Evolutionary conservation across 148 eudicot species (phyloP).

Genomic region (Rhododendron griersonianum): DNA sequence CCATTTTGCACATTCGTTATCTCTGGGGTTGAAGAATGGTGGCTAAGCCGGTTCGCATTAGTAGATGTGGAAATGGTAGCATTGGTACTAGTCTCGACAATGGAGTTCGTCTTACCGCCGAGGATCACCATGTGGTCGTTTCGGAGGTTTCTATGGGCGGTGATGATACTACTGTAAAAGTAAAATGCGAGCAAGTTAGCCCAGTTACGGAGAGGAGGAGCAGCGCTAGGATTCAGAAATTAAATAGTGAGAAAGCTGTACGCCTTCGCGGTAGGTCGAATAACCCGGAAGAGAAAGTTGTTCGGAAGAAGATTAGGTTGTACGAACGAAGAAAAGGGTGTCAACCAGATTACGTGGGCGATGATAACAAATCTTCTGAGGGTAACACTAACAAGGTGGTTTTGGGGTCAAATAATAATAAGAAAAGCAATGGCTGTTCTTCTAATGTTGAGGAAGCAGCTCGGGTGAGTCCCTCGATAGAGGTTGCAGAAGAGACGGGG

Average conservation of each 20-base stretch:
- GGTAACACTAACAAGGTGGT: background rate
- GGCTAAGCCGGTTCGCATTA: background rate
- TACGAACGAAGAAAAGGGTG: conserved; percentile 3
- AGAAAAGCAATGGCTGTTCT: background rate
- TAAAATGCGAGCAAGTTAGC: conserved; percentile 1
- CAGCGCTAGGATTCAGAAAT: conserved; percentile 34
- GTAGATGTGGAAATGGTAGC: background rate
- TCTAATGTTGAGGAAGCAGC: conserved; percentile 6
- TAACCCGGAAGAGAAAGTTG: background rate
- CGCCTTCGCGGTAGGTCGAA: conserved; percentile 11
- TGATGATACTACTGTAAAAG: background rate
- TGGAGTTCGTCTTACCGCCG: background rate
- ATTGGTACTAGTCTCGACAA: background rate
- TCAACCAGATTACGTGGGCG: background rate
- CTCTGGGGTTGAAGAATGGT: background rate
- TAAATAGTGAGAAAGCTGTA: conserved; percentile 11
- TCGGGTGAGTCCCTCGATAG: background rate
- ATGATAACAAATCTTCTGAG: conserved; percentile 13
- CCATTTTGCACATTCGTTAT: background rate
- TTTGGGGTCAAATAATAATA: background rate
- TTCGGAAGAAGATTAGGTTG: conserved; percentile 11
- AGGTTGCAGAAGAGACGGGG: conserved; percentile 9
- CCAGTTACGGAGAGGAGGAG: background rate
- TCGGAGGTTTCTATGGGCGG: background rate
- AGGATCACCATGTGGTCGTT: background rate